Evolutionary conservation across 768 basidiomycete species (phyloP).

Genomic region (Chlorophyllum brunneum): DNA sequence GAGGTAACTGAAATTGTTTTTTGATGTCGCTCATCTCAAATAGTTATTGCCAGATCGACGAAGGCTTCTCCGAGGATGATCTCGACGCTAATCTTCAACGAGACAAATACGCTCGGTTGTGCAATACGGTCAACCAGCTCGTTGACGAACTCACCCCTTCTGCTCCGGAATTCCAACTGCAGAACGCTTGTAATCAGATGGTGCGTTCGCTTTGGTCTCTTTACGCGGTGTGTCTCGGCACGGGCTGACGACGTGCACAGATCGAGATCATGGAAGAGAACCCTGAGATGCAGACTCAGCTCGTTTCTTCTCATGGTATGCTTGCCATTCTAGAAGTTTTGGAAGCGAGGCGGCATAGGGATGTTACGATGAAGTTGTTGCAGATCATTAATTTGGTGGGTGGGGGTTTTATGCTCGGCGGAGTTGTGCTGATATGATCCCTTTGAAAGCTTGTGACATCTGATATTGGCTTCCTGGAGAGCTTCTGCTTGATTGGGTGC

Average conservation of each 20-base stretch:
- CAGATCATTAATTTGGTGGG: constrained; percentile 86
- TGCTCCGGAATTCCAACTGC: constrained; percentile 77
- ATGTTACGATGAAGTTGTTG: constrained; percentile 80
- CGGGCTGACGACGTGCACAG: constrained; percentile 34
- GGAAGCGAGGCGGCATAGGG: constrained; percentile 81
- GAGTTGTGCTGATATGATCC: constrained; percentile 23
- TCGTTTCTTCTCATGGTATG: constrained; percentile 93
- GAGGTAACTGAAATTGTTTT: constrained; percentile 49
- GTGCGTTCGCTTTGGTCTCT: constrained; percentile 39
- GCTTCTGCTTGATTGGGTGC: constrained; percentile 89
- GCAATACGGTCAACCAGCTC: constrained; percentile 74
- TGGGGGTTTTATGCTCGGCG: constrained; percentile 6
- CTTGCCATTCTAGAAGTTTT: constrained; percentile 91
- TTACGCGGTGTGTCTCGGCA: background rate
- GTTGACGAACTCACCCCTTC: constrained; percentile 84
- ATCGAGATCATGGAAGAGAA: constrained; percentile 70
- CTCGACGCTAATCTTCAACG: constrained; percentile 88
- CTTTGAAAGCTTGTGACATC: constrained; percentile 54
- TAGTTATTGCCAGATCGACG: constrained; percentile 68
- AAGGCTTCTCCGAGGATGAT: constrained; percentile 89
- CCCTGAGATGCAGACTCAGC: constrained; percentile 82
- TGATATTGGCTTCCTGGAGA: constrained; percentile 93
- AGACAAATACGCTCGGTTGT: constrained; percentile 89
- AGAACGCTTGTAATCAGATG: constrained; percentile 84
- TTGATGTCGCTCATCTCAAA: background rate